These are phyloP conservation scores for Aureobasidium sp. DNA, from an alignment of 2,329 filamentous ascomycete genomes.

Conservation along the genomic window DNA sequence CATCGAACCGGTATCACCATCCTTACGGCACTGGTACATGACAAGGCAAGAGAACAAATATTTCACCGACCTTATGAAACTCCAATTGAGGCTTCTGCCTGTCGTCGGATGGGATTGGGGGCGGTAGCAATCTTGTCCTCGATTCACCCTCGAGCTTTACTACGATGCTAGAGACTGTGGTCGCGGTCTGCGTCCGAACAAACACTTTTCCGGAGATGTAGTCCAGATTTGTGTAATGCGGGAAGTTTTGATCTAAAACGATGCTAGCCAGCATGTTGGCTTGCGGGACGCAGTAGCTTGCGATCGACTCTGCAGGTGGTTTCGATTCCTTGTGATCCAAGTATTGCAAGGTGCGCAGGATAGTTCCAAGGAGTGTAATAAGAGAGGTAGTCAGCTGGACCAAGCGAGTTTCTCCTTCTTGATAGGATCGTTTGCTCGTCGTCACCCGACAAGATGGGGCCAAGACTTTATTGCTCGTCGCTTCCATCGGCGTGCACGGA, in stretches of 20 bases:
- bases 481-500: background rate
- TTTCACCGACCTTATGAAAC: slow-evolving; percentile 39
- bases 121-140: slow-evolving; percentile 42
- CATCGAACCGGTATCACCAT: too few relatives aligned
- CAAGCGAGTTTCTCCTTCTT: background rate
- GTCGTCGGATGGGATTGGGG: slow-evolving; percentile 31
- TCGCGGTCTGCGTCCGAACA: slow-evolving; percentile 36
- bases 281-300: background rate
- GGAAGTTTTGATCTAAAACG: slow-evolving; percentile 26
- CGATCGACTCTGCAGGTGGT: slow-evolving; percentile 1
- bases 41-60: background rate
- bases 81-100: slow-evolving; percentile 41
- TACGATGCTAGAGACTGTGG: slow-evolving; percentile 49
- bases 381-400: background rate
- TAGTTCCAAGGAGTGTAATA: background rate
- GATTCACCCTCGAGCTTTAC: slow-evolving; percentile 81
- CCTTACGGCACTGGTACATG: background rate
- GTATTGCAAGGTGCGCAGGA: background rate
- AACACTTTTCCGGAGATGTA: slow-evolving; percentile 52
- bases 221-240: slow-evolving; percentile 61
- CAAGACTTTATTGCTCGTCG: slow-evolving; percentile 7
- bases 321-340: background rate
- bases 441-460: slow-evolving; percentile 1
- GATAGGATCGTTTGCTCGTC: background rate
- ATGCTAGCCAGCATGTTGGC: slow-evolving; percentile 24